Percentiles rank a stretch among this genome's conserved stretches.
These are phyloP conservation scores for Barnettozyma populi DNA, from an alignment of 805 yeast genomes.

Conservation along the genomic window DNA sequence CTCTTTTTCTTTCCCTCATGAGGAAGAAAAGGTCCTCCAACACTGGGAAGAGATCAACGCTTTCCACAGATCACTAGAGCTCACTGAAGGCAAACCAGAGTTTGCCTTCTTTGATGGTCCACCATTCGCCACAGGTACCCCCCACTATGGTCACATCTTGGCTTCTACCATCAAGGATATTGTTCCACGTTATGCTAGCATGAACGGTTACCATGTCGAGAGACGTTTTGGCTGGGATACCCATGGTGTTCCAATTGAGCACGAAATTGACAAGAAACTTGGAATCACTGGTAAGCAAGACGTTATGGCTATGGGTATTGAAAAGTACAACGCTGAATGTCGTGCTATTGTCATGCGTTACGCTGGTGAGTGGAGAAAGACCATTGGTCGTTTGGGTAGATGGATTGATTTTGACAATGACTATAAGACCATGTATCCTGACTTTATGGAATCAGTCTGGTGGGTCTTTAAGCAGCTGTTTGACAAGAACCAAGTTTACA, in stretches of 20 bases:
- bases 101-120: constrained; percentile 98
- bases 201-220: constrained; percentile 95
- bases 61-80: constrained; percentile 78
- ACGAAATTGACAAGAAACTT: constrained; percentile 95
- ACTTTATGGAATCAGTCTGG: constrained; percentile 98
- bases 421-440: constrained; percentile 92
- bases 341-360: constrained; percentile 96
- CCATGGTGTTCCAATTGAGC: constrained; percentile 97
- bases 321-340: constrained; percentile 90
- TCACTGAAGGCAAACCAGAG: constrained; percentile 79
- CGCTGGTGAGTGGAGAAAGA: constrained; percentile 90
- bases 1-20: constrained; percentile 73
- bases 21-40: constrained; percentile 76
- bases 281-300: constrained; percentile 92
- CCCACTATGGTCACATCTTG: constrained; percentile 96
- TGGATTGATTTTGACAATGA: constrained; percentile 99
- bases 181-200: constrained; percentile 94
- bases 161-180: constrained; percentile 97
- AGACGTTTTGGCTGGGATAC: constrained; percentile 99
- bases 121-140: constrained; percentile 99
- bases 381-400: constrained; percentile 92
- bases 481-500: constrained; percentile 83
- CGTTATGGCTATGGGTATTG: constrained; percentile 91
- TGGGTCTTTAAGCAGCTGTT: constrained; percentile 93
- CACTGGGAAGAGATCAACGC: constrained; percentile 92